Evolutionary conservation across 805 yeast genomes (phyloP).

Genomic region (Saturnispora galanensis): DNA sequence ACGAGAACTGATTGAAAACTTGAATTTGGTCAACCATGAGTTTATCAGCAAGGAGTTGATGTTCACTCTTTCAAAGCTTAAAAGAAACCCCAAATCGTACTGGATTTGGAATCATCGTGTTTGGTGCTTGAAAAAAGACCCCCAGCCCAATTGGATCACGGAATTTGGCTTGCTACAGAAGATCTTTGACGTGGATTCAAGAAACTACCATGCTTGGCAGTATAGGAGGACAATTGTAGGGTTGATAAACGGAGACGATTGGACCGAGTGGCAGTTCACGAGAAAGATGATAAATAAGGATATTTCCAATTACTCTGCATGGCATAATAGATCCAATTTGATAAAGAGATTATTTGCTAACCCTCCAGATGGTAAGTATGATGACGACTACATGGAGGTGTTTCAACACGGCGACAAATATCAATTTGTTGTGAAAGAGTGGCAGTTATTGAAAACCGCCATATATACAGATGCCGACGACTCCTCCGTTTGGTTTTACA

Average conservation of each 20-base stretch:
- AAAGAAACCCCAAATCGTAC: conserved; percentile 74
- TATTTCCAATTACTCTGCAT: conserved; percentile 89
- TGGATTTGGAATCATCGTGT: conserved; percentile 95
- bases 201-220: conserved; percentile 96
- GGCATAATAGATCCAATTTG: conserved; percentile 80
- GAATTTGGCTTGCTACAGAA: conserved; percentile 66
- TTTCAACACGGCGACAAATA: conserved; percentile 14
- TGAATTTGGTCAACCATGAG: conserved; percentile 21
- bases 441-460: conserved; percentile 67
- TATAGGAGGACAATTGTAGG: conserved; percentile 68
- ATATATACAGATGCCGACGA: conserved; percentile 90
- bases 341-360: conserved; percentile 41
- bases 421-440: conserved; percentile 42
- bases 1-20: conserved; percentile 49
- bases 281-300: conserved; percentile 68
- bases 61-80: conserved; percentile 50
- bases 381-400: conserved; percentile 7
- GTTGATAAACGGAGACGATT: conserved; percentile 21
- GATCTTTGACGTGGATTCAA: conserved; percentile 58
- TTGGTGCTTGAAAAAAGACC: conserved; percentile 60
- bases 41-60: conserved; percentile 47
- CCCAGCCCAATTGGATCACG: conserved; percentile 47
- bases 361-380: conserved; percentile 10
- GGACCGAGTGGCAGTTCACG: conserved; percentile 64
- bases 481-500: conserved; percentile 85